These are phyloP conservation scores for Lodderomyces metapsilosis DNA, from an alignment of 1,139 yeast species.

Conservation along the genomic window DNA sequence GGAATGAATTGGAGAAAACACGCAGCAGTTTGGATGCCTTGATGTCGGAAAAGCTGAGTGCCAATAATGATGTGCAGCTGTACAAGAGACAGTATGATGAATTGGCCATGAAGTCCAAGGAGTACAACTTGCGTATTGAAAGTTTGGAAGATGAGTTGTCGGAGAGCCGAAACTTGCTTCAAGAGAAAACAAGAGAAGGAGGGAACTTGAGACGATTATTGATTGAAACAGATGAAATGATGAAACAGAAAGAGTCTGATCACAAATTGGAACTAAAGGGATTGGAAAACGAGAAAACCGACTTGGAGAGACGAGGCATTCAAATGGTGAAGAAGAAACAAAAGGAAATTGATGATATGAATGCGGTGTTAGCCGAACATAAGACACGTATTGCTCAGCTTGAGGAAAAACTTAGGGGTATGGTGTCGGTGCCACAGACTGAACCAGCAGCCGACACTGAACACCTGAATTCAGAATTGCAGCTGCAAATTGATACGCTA, in stretches of 20 bases:
- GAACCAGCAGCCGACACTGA: slow-evolving; percentile 23
- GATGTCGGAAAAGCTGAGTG: slow-evolving; percentile 43
- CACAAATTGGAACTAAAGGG: slow-evolving; percentile 26
- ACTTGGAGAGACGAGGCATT: slow-evolving; percentile 55
- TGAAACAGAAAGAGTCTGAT: slow-evolving; percentile 43
- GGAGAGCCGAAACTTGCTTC: slow-evolving; percentile 69
- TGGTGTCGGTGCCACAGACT: slow-evolving; percentile 11
- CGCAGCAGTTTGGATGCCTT: slow-evolving; percentile 51
- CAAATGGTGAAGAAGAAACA: slow-evolving; percentile 49
- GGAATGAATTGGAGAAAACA: slow-evolving; percentile 50
- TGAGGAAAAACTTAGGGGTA: background rate
- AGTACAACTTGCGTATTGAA: slow-evolving; percentile 58
- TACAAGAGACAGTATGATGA: slow-evolving; percentile 79
- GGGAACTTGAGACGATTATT: slow-evolving; percentile 68
- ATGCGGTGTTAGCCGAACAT: background rate
- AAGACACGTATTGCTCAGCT: background rate
- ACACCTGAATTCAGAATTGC: slow-evolving; percentile 14
- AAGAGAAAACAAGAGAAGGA: slow-evolving; percentile 79
- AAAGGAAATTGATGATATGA: slow-evolving; percentile 47
- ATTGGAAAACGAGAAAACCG: slow-evolving; percentile 57
- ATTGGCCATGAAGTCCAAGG: slow-evolving; percentile 63
- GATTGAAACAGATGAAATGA: slow-evolving; percentile 64
- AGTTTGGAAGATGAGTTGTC: slow-evolving; percentile 75
- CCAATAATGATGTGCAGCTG: slow-evolving; percentile 56
- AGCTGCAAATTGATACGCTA: slow-evolving; percentile 42